A percentile compares a stretch with the other conserved stretches of the same genome.
Evolutionary conservation across 176 grass and related monocot genomes (phyloP).

Genomic region (Carex scoparia): DNA sequence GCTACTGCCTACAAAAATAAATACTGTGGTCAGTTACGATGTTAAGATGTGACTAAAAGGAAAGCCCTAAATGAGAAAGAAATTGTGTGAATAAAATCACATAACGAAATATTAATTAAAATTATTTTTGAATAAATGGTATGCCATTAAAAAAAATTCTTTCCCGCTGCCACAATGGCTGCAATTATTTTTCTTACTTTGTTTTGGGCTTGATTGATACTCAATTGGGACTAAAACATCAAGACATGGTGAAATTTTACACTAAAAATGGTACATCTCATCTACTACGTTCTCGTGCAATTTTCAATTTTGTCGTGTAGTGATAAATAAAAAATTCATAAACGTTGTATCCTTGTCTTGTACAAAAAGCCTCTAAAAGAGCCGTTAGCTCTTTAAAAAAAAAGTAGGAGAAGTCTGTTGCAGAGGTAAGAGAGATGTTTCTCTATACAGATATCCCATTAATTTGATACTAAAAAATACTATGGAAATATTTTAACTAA

Average conservation of each 20-base stretch:
- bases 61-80: not conserved
- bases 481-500: not conserved
- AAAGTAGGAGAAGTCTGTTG: not conserved
- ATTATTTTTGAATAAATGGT: not conserved
- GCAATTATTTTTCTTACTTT: not conserved
- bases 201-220: not conserved
- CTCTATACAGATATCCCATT: not conserved
- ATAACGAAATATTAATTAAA: conserved; percentile 15
- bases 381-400: not conserved
- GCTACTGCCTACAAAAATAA: not conserved
- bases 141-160: not conserved
- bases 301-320: not conserved
- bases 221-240: not conserved
- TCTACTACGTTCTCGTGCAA: not conserved
- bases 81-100: not conserved
- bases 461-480: not conserved
- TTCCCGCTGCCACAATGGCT: not conserved
- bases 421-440: not conserved
- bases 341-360: not conserved
- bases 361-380: not conserved
- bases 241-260: not conserved
- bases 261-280: not conserved
- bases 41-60: not conserved
- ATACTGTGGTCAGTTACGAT: not conserved
- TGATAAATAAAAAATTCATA: not conserved